phyloP scores from a whole-genome alignment of 1,284 basidiomycete species.

The Moesziomyces antarcticus region DNA sequence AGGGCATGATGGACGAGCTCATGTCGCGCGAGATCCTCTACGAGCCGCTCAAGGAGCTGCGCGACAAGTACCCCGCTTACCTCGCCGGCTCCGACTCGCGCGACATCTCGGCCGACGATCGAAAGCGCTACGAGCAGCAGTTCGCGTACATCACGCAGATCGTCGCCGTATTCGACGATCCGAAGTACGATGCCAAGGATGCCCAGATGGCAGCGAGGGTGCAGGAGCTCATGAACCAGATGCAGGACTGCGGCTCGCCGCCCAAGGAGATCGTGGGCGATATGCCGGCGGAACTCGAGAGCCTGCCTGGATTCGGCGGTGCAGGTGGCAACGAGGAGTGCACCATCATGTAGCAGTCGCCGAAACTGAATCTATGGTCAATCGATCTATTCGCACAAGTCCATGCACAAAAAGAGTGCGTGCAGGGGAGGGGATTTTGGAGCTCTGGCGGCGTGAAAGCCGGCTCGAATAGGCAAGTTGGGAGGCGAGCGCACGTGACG shows the following conservation, averaged over 20 bases:
- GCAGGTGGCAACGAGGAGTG: constrained; percentile 52
- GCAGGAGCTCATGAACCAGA: constrained; percentile 81
- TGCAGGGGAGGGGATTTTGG: too few species aligned
- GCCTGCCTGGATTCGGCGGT: constrained; percentile 47
- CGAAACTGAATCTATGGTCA: too few species aligned
- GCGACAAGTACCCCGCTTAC: constrained; percentile 88
- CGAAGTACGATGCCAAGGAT: constrained; percentile 73
- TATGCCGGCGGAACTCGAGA: constrained; percentile 76
- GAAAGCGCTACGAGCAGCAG: constrained; percentile 78
- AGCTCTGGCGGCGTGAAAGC: background rate
- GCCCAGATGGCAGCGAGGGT: constrained; percentile 73
- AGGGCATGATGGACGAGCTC: constrained; percentile 90
- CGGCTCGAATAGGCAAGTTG: background rate
- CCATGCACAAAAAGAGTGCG: background rate
- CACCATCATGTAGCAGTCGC: constrained; percentile 52
- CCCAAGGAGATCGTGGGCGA: constrained; percentile 91
- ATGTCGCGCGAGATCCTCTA: constrained; percentile 94
- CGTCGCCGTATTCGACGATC: constrained; percentile 79
- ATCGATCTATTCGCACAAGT: too few species aligned
- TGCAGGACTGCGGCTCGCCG: constrained; percentile 87
- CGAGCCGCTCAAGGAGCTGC: constrained; percentile 89
- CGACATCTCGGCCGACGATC: constrained; percentile 74
- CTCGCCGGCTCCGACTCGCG: constrained; percentile 71
- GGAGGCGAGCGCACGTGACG: background rate
- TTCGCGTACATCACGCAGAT: constrained; percentile 76